A percentile compares a stretch with the other conserved stretches of the same genome.
Conservation (phyloP, 768 basidiomycete species). For the Lactarius hatsudake region DNA sequence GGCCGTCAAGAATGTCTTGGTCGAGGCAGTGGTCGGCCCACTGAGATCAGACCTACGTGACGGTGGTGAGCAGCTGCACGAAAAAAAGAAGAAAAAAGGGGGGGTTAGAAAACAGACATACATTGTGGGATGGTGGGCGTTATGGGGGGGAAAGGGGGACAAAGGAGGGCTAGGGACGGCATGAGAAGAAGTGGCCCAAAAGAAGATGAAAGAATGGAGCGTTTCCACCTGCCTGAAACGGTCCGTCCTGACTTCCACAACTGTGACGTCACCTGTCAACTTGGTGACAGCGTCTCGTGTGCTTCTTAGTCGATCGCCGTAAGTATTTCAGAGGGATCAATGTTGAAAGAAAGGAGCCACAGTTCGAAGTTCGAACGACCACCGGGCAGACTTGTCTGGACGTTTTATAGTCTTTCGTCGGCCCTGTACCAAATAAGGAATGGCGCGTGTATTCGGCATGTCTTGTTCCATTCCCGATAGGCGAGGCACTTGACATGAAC, state of each 20-base stretch:
- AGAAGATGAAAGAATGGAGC: background rate
- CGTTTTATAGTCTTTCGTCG: background rate
- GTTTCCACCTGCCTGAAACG: background rate
- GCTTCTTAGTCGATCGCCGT: background rate
- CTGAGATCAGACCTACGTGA: slow-evolving; percentile 39
- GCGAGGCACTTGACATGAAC: background rate
- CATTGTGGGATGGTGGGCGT: slow-evolving; percentile 1
- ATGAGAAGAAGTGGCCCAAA: background rate
- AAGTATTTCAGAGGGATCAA: background rate
- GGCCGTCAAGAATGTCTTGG: slow-evolving; percentile 77
- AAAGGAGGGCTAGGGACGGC: background rate
- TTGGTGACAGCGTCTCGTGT: background rate
- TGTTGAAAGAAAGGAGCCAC: background rate
- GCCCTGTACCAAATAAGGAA: background rate
- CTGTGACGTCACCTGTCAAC: background rate
- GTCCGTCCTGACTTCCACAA: background rate
- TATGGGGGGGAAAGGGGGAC: background rate
- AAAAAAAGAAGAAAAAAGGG: background rate
- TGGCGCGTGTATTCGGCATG: background rate
- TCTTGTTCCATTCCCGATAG: background rate
- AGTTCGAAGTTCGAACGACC: background rate
- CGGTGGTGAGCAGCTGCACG: background rate
- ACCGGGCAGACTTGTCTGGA: background rate
- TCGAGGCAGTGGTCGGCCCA: slow-evolving; percentile 59
- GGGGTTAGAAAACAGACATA: background rate